phyloP scores from a whole-genome alignment of 2,329 filamentous ascomycete genomes.

The Colletotrichum magnum region DNA sequence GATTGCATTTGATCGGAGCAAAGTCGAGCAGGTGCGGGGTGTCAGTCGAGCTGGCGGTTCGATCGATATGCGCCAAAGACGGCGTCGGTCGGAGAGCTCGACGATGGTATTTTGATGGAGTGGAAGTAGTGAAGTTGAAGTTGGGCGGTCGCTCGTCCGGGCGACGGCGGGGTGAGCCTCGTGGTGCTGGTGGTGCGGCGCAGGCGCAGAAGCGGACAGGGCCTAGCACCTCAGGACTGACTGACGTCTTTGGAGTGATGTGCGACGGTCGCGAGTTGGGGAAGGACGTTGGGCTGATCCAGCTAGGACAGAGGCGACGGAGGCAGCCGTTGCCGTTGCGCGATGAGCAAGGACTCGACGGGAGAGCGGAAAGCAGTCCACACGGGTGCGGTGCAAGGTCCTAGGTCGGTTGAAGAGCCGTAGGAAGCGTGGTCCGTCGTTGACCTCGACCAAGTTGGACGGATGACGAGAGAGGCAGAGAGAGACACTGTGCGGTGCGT shows the following conservation, averaged over 20 bases:
- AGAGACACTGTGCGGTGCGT: conserved; percentile 19
- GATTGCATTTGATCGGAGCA: conserved; percentile 33
- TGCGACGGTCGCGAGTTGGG: conserved; percentile 21
- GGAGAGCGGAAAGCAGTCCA: neutral
- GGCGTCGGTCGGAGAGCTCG: neutral
- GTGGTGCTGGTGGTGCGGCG: conserved; percentile 30
- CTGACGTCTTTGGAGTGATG: conserved; percentile 37
- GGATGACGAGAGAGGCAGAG: conserved; percentile 13
- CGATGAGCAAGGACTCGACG: conserved; percentile 12
- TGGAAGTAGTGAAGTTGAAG: conserved; percentile 19
- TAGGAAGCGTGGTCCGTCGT: conserved; percentile 10
- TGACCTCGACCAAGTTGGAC: neutral
- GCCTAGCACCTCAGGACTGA: conserved; percentile 17
- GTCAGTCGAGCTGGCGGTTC: conserved; percentile 3
- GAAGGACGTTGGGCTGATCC: conserved; percentile 28
- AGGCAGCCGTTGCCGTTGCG: conserved; percentile 26
- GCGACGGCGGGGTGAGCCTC: conserved; percentile 32
- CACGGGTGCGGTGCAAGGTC: conserved; percentile 1
- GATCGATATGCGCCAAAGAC: conserved; percentile 19
- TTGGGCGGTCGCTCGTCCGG: conserved; percentile 28
- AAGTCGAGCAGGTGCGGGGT: conserved; percentile 22
- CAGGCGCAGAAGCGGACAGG: conserved; percentile 2
- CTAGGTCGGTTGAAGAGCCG: conserved; percentile 1
- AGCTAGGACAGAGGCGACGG: conserved; percentile 14
- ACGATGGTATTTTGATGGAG: conserved; percentile 13